Evolutionary conservation across 371 early-diverging fungal species (phyloP), one percentile per base, ranked within the genome.

Genomic region (Lichtheimia corymbifera): DNA sequence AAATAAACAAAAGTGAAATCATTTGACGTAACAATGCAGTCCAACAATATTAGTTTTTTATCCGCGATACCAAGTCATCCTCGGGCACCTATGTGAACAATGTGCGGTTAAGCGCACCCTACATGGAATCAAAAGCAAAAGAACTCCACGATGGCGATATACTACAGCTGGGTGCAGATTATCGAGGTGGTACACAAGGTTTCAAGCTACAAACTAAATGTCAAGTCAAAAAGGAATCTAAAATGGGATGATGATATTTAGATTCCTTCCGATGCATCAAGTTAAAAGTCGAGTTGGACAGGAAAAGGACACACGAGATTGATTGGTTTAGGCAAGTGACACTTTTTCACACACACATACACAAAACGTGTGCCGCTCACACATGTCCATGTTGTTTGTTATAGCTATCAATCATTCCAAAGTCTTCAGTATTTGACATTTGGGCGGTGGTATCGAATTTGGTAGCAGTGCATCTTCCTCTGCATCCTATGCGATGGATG

Each of bases 21-120:
- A 5, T 35, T 35, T 35, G 35, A 35, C 35, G 11, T 35, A 35
- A 35, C 35, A 35, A 35, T n/a, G 52, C 52, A 47, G 5, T 2
- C 11, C 5, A 11, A 45, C 17, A 47, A 47, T 28, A 7, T 5
- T 61, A 92, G 89, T 85, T 97, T 28, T 97, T 77, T 67, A 86
- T 97, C 53, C 86, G 89, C 56, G 98, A 98, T 76, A 91, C 92
- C 40, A 93, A 92, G 58, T 92, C 93, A 22, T 96, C 95, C 3
- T 95, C 96, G 22, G 98, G 98, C 7, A 98, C 98, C 9, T 98
- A 96, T 73, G 72, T 97, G 30, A 98, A 98, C 79, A 90, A 92
- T 68, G 83, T 89, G 69, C 76, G 98, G 11, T 72, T 98, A 25
- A 86, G 90, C 50, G 88, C 94, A 6, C 88, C 96, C 2, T 89